These are phyloP conservation scores for Artemisia tridentata DNA, from an alignment of 129 eudicot species.

Conservation along the genomic window DNA sequence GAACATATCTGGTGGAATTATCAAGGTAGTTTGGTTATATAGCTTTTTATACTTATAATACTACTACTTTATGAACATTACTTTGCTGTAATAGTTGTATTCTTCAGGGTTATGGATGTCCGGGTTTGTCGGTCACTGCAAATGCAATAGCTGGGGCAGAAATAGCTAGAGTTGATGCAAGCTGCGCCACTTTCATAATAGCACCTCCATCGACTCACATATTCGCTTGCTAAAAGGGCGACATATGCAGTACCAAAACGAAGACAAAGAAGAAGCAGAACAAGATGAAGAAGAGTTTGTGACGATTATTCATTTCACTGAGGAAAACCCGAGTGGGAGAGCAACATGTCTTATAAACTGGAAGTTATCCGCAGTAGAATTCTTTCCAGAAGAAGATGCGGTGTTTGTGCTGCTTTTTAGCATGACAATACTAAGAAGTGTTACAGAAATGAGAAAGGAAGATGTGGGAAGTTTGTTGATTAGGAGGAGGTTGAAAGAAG, in stretches of 20 bases:
- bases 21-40: no score
- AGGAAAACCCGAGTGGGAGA: conserved; percentile 71
- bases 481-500: conserved; percentile 70
- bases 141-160: no score
- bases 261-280: conserved; percentile 25
- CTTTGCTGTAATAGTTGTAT: no score
- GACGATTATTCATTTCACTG: conserved; percentile 68
- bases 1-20: no score
- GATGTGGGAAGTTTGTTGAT: conserved; percentile 70
- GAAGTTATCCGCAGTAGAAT: conserved; percentile 63
- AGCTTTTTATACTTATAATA: no score
- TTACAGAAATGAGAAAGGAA: conserved; percentile 63
- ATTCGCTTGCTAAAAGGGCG: conserved; percentile 66
- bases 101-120: no score
- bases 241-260: conserved; percentile 52
- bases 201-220: conserved; percentile 37
- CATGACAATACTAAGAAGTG: conserved; percentile 52
- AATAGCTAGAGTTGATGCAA: no score
- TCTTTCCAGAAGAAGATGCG: conserved; percentile 83
- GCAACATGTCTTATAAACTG: conserved; percentile 90
- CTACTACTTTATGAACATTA: no score
- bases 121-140: no score
- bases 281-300: conserved; percentile 64
- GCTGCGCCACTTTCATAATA: no score
- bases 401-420: conserved; percentile 59